phyloP scores from a whole-genome alignment of 2,329 filamentous ascomycete species.

The Colletotrichum truncatum region DNA sequence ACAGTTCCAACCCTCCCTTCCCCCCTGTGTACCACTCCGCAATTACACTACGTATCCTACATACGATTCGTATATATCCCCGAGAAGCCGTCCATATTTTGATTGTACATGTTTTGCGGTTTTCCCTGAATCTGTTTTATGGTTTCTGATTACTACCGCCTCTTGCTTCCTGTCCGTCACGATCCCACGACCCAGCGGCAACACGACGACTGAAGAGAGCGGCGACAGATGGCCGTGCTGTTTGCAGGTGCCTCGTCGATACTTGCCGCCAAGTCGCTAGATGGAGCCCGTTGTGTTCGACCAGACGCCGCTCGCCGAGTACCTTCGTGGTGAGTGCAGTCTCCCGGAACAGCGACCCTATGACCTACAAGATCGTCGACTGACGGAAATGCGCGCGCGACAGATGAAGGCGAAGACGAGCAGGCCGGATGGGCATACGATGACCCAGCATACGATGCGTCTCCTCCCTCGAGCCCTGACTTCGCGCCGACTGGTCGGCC shows the following conservation, averaged over 20 bases:
- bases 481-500: conserved; percentile 68
- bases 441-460: conserved; percentile 50
- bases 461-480: conserved; percentile 57
- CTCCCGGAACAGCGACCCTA: background rate
- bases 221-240: conserved; percentile 31
- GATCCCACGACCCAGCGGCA: conserved; percentile 10
- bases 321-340: conserved; percentile 78
- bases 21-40: conserved; percentile 22
- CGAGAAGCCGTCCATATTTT: conserved; percentile 4
- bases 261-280: conserved; percentile 28
- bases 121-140: background rate
- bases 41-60: conserved; percentile 26
- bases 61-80: conserved; percentile 27
- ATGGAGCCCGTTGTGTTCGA: conserved; percentile 93
- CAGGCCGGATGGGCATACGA: conserved; percentile 56
- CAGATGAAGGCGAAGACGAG: conserved; percentile 61
- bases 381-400: conserved; percentile 32
- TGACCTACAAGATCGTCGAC: conserved; percentile 24
- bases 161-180: conserved; percentile 1
- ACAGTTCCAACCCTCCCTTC: conserved; percentile 23
- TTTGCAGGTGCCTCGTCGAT: conserved; percentile 24
- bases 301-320: conserved; percentile 87
- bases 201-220: conserved; percentile 10
- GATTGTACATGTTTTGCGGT: conserved; percentile 11
- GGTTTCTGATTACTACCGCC: background rate